Conservation (phyloP, 1,284 basidiomycete species). For the Ustilago curta region DNA sequence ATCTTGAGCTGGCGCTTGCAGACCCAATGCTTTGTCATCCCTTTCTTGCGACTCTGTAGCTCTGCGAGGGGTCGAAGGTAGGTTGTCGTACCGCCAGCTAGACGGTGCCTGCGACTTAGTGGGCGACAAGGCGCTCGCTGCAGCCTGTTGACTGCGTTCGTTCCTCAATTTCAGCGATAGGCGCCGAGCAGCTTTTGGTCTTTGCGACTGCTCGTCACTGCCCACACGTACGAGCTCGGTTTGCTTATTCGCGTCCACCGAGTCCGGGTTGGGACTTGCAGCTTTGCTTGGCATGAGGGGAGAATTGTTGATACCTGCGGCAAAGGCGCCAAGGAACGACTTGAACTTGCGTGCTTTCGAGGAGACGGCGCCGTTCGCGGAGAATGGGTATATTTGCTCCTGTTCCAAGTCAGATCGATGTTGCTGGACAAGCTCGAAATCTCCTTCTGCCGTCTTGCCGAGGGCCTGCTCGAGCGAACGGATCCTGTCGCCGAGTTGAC, state of each 20-base stretch:
- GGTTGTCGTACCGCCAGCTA: constrained; percentile 21
- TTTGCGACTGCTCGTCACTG: constrained; percentile 1
- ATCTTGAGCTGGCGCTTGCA: background rate
- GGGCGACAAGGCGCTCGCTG: constrained; percentile 1
- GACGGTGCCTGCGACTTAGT: constrained; percentile 21
- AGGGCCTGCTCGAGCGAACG: constrained; percentile 19
- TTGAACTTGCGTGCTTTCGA: constrained; percentile 39
- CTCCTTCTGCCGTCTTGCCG: constrained; percentile 14
- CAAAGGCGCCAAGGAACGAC: constrained; percentile 39
- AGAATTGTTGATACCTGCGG: constrained; percentile 27
- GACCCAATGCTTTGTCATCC: background rate
- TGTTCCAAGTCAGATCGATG: constrained; percentile 24
- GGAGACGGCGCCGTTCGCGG: constrained; percentile 15
- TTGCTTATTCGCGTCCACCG: constrained; percentile 10
- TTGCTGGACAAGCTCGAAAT: constrained; percentile 16
- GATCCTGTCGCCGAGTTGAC: constrained; percentile 21
- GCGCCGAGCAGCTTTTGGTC: constrained; percentile 9
- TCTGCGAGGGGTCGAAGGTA: constrained; percentile 12
- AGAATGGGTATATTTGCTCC: background rate
- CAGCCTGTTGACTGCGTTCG: constrained; percentile 8
- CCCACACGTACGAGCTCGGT: background rate
- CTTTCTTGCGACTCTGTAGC: constrained; percentile 12
- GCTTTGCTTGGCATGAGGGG: constrained; percentile 17
- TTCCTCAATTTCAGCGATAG: constrained; percentile 28
- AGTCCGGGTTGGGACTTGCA: constrained; percentile 1